Base-by-base conservation (phyloP, 2,329 filamentous ascomycete species). In the Ophiostoma novo-ulmi region DNA sequence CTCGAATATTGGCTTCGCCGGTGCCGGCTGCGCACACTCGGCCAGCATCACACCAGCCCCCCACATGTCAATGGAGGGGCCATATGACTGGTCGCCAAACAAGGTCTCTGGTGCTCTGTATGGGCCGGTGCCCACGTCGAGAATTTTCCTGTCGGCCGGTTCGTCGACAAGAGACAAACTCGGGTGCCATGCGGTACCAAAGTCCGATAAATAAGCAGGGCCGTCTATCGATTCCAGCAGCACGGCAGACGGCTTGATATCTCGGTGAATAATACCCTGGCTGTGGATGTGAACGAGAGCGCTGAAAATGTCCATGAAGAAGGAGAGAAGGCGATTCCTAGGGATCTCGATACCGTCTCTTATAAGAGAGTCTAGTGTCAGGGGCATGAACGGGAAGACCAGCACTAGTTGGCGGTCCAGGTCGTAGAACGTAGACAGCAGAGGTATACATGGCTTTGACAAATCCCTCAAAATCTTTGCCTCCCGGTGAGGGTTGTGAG, bases 161-260 rank as follows among this genome's bases (percentile, higher is more conserved):
- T 99, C 95, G 17, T 86, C 85, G 3, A 81, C 80, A 31, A 82
- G 80, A 5, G 87, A 84, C 71, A 85, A 76, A 13, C 83, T 79
- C 2, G 90, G 86, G 74, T 90, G 88, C 93, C 93, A 97, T 10
- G 94, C 88, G 55, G 95, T 96, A 68, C 95, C 94, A 80, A 99
- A 98, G 79, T 99, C 95, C 48, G 92, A 88, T 2, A 99, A 84
- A 75, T 89, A 91, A 3, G 91, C 92, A 5, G 92, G 91, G 0
- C 91, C 91, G 6, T 85, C 81, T 0, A 85, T 81, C 0, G 89
- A 87, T 61, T 85, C 82, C 65, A 97, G 84, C 10, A 97, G 83
- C 48, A 99, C 85, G 69, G 97, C 97, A 0, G 93, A 93, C 0
- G 95, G 95, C 77, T 99, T 99, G 77, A 99, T 82, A 77, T 99